A percentile compares a stretch with the other conserved stretches of the same genome.
phyloP scores from a whole-genome alignment of 1,139 yeast genomes.

The Komagataea norvegica region DNA sequence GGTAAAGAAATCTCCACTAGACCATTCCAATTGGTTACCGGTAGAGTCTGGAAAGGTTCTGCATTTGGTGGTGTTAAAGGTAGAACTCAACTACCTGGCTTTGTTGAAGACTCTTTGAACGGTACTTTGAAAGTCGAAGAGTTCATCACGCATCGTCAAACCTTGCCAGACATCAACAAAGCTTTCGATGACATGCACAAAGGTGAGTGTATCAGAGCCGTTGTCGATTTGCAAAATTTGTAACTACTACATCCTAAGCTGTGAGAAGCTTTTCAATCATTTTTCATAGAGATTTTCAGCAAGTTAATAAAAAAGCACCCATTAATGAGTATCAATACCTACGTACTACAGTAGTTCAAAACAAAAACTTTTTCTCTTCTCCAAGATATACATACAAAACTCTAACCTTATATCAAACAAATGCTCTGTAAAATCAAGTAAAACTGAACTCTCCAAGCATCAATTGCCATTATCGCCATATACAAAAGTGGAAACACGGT shows the following conservation, averaged over 20 bases:
- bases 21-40: slow-evolving; percentile 98
- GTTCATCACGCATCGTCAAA: slow-evolving; percentile 86
- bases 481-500: too few relatives aligned
- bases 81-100: slow-evolving; percentile 87
- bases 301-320: too few relatives aligned
- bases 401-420: too few relatives aligned
- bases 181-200: slow-evolving; percentile 95
- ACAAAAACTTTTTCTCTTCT: too few relatives aligned
- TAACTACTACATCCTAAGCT: slow-evolving; percentile 8
- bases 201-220: slow-evolving; percentile 94
- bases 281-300: too few relatives aligned
- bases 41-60: slow-evolving; percentile 97
- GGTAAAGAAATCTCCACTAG: slow-evolving; percentile 95
- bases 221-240: slow-evolving; percentile 42
- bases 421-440: too few relatives aligned
- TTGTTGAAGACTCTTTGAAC: slow-evolving; percentile 77
- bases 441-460: too few relatives aligned
- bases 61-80: slow-evolving; percentile 99
- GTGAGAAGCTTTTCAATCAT: too few relatives aligned
- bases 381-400: too few relatives aligned
- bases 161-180: slow-evolving; percentile 69
- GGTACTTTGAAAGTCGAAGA: slow-evolving; percentile 91
- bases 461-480: too few relatives aligned
- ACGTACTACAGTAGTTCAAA: too few relatives aligned
- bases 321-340: too few relatives aligned